Conservation (phyloP, 225 moss, liverwort and hornwort species). For the Physcomitrellopsis africana region DNA sequence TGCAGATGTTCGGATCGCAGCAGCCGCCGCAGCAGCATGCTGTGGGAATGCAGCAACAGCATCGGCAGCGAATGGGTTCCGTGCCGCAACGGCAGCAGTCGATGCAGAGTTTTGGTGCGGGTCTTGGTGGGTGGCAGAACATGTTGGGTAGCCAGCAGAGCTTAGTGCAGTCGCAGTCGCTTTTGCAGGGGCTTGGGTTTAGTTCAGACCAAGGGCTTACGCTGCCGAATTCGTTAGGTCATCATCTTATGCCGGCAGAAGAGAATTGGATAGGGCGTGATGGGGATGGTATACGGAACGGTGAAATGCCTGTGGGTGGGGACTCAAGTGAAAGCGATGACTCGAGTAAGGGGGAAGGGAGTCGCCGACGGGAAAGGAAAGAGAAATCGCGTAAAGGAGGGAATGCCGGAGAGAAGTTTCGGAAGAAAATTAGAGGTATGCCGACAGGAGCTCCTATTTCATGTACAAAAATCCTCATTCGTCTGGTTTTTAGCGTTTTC, state of each 20-base stretch:
- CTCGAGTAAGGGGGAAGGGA: slow-evolving; percentile 38
- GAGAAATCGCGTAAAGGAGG: slow-evolving; percentile 40
- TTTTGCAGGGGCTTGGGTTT: slow-evolving; percentile 49
- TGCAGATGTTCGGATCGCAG: slow-evolving; percentile 45
- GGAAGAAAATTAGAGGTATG: slow-evolving; percentile 55
- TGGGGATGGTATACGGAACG: slow-evolving; percentile 36
- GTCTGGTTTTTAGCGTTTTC: too few species aligned
- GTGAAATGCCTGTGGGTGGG: slow-evolving; percentile 50
- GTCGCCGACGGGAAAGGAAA: slow-evolving; percentile 33
- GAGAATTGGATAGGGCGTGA: slow-evolving; percentile 56
- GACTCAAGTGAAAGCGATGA: slow-evolving; percentile 61
- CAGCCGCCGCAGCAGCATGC: slow-evolving; percentile 1
- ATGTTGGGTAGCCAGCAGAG: slow-evolving; percentile 41
- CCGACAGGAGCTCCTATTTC: not conserved
- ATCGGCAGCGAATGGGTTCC: slow-evolving; percentile 40
- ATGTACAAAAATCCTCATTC: not conserved
- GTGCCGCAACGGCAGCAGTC: slow-evolving; percentile 35
- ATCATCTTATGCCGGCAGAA: slow-evolving; percentile 28
- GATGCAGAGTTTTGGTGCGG: slow-evolving; percentile 35
- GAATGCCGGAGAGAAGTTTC: slow-evolving; percentile 37
- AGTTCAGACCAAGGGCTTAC: slow-evolving; percentile 45
- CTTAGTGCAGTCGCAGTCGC: slow-evolving; percentile 30
- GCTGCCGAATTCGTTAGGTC: slow-evolving; percentile 44
- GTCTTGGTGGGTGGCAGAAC: slow-evolving; percentile 48
- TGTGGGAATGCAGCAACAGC: slow-evolving; percentile 42